A percentile compares a stretch with the other conserved stretches of the same genome.
phyloP scores from a whole-genome alignment of 2,329 filamentous ascomycete species.

The Zymoseptoria brevis region DNA sequence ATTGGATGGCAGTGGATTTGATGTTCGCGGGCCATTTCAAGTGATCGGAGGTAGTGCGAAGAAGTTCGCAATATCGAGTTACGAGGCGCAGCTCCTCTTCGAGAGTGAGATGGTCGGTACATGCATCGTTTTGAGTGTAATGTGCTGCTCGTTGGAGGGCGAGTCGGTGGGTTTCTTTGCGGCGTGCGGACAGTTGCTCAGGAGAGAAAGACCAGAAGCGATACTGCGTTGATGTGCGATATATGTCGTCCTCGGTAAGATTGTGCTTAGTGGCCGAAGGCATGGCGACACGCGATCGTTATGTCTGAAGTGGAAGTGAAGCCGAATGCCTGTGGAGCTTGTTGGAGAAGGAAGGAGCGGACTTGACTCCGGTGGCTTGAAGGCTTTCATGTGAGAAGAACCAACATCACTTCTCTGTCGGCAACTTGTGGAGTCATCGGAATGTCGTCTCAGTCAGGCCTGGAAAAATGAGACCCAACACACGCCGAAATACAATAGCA shows the following conservation, averaged over 20 bases:
- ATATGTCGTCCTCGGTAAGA: conserved; percentile 82
- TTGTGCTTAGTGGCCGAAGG: background rate
- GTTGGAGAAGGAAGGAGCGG: background rate
- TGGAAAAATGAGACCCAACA: background rate
- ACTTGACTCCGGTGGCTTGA: background rate
- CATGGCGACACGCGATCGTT: background rate
- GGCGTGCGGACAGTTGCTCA: conserved; percentile 60
- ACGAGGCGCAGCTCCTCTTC: conserved; percentile 78
- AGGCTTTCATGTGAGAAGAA: background rate
- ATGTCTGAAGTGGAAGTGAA: background rate
- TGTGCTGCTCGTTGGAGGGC: conserved; percentile 61
- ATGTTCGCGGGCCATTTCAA: conserved; percentile 55
- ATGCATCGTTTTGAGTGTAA: conserved; percentile 35
- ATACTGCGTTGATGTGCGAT: conserved; percentile 83
- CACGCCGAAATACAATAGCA: background rate
- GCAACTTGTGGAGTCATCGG: background rate
- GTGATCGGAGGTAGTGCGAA: conserved; percentile 44
- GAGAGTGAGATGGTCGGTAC: conserved; percentile 71
- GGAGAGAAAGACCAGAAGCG: conserved; percentile 87
- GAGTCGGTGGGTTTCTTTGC: conserved; percentile 68
- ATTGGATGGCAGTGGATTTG: conserved; percentile 73
- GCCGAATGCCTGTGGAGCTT: background rate
- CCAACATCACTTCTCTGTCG: too few relatives aligned
- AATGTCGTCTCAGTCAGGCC: background rate
- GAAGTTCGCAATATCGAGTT: conserved; percentile 61